phyloP scores from a whole-genome alignment of 1,284 basidiomycete species.

The Heliocybe sulcata region DNA sequence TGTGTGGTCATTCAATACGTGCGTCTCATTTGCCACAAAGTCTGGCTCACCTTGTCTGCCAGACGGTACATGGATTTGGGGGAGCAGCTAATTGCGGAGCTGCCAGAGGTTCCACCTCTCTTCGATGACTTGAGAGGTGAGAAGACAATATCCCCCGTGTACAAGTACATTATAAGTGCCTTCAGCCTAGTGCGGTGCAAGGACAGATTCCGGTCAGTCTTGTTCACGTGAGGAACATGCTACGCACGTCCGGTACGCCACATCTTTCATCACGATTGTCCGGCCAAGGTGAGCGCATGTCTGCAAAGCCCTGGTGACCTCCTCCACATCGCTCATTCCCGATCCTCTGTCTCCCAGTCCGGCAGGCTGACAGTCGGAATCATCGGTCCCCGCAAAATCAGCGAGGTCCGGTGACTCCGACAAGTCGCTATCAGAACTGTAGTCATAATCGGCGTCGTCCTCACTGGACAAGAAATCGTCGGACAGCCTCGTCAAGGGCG shows the following conservation, averaged over 20 bases:
- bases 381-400: neutral
- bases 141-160: neutral
- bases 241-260: conserved; percentile 15
- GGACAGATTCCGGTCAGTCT: neutral
- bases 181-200: neutral
- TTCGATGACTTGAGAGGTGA: neutral
- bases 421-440: conserved; percentile 9
- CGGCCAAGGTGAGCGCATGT: neutral
- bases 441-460: conserved; percentile 4
- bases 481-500: conserved; percentile 8
- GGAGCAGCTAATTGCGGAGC: neutral
- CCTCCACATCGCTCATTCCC: neutral
- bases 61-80: conserved; percentile 1
- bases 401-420: conserved; percentile 2
- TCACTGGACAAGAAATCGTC: conserved; percentile 5
- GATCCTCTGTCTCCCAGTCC: neutral
- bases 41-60: conserved; percentile 2
- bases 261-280: conserved; percentile 12
- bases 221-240: neutral
- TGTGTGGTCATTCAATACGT: neutral
- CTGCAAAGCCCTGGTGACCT: neutral
- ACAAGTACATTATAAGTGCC: neutral
- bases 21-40: neutral
- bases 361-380: neutral
- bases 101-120: neutral